Evolutionary conservation across 768 basidiomycete genomes (phyloP).

Genomic region (Mycena kentingensis): DNA sequence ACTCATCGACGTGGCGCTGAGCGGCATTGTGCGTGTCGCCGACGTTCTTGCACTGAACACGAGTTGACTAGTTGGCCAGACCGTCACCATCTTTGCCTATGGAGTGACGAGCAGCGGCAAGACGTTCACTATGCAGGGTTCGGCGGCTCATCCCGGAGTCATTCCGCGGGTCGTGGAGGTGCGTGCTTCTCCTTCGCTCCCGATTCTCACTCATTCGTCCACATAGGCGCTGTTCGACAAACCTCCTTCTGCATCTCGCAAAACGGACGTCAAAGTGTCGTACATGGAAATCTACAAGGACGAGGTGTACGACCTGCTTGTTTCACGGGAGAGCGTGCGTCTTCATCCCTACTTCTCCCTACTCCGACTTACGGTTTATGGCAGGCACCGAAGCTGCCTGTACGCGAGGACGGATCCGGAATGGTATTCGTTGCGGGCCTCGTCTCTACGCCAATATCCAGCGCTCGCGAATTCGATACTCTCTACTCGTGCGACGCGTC

Average conservation of each 20-base stretch:
- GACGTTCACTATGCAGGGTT: conserved; percentile 93
- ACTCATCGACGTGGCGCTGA: conserved; percentile 75
- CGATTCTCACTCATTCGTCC: not conserved
- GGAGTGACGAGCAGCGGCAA: conserved; percentile 91
- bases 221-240: conserved; percentile 61
- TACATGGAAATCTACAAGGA: conserved; percentile 95
- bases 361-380: not conserved
- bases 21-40: conserved; percentile 65
- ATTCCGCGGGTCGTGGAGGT: conserved; percentile 83
- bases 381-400: conserved; percentile 54
- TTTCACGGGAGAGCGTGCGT: conserved; percentile 66
- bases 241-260: conserved; percentile 27
- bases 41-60: not conserved
- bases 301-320: conserved; percentile 86
- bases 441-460: conserved; percentile 41
- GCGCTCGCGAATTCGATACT: conserved; percentile 46
- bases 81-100: conserved; percentile 86
- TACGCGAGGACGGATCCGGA: conserved; percentile 54
- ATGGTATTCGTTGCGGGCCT: conserved; percentile 59
- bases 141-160: conserved; percentile 70
- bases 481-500: conserved; percentile 51
- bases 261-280: conserved; percentile 47
- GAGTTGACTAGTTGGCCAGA: conserved; percentile 45
- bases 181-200: conserved; percentile 20
- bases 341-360: not conserved